Percentiles rank a stretch among this genome's conserved stretches.
Conservation (phyloP, 345 rosid species). For the Citrus sinensis region DNA sequence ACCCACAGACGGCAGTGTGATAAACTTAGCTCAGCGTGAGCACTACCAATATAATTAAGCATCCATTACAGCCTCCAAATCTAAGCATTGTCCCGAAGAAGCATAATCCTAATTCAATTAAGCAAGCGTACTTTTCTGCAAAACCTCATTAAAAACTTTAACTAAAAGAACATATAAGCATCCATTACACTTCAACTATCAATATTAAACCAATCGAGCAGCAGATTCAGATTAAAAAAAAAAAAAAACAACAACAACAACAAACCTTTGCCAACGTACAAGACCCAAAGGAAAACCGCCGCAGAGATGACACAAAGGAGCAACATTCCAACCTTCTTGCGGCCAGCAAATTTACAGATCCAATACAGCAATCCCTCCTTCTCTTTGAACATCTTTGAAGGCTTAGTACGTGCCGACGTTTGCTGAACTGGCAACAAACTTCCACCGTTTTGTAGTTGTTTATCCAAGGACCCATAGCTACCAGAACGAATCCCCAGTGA, state of each 20-base stretch:
- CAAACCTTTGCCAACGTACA: constrained; percentile 88
- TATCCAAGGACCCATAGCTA: constrained; percentile 84
- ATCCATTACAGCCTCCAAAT: constrained; percentile 3
- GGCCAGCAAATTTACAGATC: constrained; percentile 92
- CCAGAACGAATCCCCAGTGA: constrained; percentile 78
- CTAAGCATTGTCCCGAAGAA: neutral
- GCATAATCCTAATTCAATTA: neutral
- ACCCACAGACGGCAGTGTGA: neutral
- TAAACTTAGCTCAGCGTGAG: neutral
- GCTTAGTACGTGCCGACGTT: constrained; percentile 48
- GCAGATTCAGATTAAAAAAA: neutral
- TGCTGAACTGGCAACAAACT: constrained; percentile 45
- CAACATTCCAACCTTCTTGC: constrained; percentile 93
- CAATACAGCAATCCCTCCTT: constrained; percentile 70
- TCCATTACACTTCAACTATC: neutral
- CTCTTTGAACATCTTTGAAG: constrained; percentile 79
- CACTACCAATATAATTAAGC: neutral
- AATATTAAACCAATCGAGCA: neutral
- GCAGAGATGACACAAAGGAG: constrained; percentile 81
- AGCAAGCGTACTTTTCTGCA: neutral
- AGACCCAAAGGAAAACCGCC: constrained; percentile 73
- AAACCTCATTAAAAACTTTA: neutral
- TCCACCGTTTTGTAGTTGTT: constrained; percentile 51
- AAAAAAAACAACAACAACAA: neutral
- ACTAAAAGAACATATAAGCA: neutral